Base-by-base conservation (phyloP, 2,329 filamentous ascomycete genomes). In the Teratosphaeria destructans region DNA sequence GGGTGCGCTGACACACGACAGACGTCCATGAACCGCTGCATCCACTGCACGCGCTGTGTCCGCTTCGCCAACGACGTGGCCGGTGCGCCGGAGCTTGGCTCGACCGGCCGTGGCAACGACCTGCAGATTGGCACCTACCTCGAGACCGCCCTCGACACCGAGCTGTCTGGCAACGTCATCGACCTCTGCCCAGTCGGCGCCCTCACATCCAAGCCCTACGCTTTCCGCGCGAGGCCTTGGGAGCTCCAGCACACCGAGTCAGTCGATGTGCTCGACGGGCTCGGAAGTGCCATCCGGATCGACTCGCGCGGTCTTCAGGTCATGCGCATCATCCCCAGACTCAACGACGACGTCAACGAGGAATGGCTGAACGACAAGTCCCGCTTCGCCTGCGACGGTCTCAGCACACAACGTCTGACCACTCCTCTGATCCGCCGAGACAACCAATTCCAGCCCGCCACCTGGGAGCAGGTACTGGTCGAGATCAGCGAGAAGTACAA, bases 281-380 rank as follows among this genome's bases (percentile, higher is more conserved):
- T 99, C 62, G 94, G 94, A 61, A 96, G 93, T 60, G 95, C 95
- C 74, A 95, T 99, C 69, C 87, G 94, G 53, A 86, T 97, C 53
- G 94, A 99, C 77, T 88, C 91, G 60, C 86, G 94, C 71, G 94
- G 94, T 61, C 81, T 96, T 65, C 92, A 97, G 78, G 93, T 99
- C 57, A 96, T 99, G 92, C 87, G 94, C 68, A 82, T 99, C 62
- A 73, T 96, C 16, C 94, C 94, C 61, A 85, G 94, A 69, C 82
- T 99, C 62, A 99, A 99, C 74, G 94, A 99, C 73, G 92, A 97
- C 70, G 85, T 99, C 69, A 99, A 99, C 75, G 94, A 99, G 79
- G 94, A 99, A 77, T 99, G 94, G 94, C 97, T 99, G 75, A 94
- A 97, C 77, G 94, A 99, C 80, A 99, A 97, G 82, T 87, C 90